Conservation (phyloP, 2,329 filamentous ascomycete species). For the Colletotrichum orbiculare region DNA sequence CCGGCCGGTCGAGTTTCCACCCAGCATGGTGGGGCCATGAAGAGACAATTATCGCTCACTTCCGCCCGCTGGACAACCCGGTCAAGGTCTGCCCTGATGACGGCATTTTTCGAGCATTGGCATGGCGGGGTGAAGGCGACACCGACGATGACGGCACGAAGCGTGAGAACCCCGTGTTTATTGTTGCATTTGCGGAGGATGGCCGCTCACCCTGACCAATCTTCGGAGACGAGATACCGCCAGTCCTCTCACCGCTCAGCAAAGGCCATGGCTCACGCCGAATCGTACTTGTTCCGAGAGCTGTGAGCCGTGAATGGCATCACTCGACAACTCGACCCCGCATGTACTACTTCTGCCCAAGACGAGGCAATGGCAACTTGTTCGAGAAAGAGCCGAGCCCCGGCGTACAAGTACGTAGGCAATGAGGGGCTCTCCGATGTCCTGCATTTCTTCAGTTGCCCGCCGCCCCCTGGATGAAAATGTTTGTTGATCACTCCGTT, state of each 20-base stretch:
- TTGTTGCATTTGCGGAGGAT: constrained; percentile 6
- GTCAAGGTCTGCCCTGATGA: constrained; percentile 21
- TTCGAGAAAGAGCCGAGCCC: constrained; percentile 5
- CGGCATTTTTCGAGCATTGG: constrained; percentile 25
- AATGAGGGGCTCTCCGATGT: constrained; percentile 1
- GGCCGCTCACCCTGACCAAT: constrained; percentile 11
- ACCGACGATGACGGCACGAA: constrained; percentile 16
- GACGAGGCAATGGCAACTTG: constrained; percentile 24
- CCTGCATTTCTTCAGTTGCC: constrained; percentile 32
- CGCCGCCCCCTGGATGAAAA: constrained; percentile 10
- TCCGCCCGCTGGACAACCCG: constrained; percentile 3
- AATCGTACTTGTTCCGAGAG: neutral
- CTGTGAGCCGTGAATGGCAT: constrained; percentile 25
- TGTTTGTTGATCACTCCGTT: constrained; percentile 29
- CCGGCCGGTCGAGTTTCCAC: constrained; percentile 13
- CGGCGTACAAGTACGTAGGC: neutral
- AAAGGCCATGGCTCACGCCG: constrained; percentile 2
- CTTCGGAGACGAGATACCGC: constrained; percentile 14
- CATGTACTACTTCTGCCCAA: constrained; percentile 12
- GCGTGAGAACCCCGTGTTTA: neutral
- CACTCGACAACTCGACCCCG: constrained; percentile 15
- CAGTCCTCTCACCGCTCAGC: constrained; percentile 29
- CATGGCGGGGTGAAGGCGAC: constrained; percentile 27
- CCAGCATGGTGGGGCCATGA: constrained; percentile 20
- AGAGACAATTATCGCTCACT: constrained; percentile 24